Evolutionary conservation across 257 asterid species (phyloP).

Genomic region (Plantago ovata): DNA sequence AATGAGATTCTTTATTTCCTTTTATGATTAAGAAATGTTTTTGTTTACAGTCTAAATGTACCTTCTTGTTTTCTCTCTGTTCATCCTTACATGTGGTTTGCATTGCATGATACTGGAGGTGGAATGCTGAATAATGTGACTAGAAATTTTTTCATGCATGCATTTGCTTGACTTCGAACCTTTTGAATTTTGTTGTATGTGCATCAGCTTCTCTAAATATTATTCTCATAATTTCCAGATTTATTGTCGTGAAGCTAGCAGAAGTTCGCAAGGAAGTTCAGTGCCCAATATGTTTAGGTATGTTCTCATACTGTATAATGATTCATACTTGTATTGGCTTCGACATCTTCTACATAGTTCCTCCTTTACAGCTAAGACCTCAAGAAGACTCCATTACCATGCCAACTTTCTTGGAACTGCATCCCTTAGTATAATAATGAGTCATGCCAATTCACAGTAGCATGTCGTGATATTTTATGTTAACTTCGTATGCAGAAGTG

Average conservation of each 20-base stretch:
- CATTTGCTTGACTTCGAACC: conserved; percentile 4
- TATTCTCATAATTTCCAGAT: conserved; percentile 48
- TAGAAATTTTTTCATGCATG: conserved; percentile 5
- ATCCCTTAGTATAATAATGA: no score
- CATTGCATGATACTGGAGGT: conserved; percentile 3
- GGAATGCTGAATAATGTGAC: conserved; percentile 3
- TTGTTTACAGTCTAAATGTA: neutral
- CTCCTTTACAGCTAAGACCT: no score
- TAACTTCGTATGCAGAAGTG: no score
- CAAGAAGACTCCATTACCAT: no score
- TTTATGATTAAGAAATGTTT: neutral
- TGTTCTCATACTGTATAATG: conserved; percentile 17
- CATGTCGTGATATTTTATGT: no score
- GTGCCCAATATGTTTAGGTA: conserved; percentile 98
- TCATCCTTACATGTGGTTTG: neutral
- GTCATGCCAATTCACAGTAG: no score
- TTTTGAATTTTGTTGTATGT: conserved; percentile 12
- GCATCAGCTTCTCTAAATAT: conserved; percentile 4
- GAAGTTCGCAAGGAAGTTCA: conserved; percentile 98
- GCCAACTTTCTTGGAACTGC: no score
- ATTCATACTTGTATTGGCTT: neutral
- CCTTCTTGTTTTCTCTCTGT: neutral
- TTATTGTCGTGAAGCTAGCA: conserved; percentile 61
- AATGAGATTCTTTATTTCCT: neutral
- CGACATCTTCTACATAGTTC: no score